Base-by-base conservation (phyloP, 352 stramenopile species). In the Lagenidium giganteum region DNA sequence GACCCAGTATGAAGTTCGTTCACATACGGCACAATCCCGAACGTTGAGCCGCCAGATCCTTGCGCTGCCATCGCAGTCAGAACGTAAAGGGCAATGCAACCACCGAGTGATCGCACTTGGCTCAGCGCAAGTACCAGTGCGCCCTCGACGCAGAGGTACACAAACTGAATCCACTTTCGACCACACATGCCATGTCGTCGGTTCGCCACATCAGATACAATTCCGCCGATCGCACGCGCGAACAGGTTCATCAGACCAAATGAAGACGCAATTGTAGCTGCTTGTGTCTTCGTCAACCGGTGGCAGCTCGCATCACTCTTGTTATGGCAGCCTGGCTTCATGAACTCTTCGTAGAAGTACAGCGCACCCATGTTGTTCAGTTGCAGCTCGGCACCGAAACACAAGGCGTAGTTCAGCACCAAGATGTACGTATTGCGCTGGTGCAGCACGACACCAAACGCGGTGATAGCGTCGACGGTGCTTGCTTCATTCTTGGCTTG, bases 221-320 rank as follows among this genome's bases (percentile, higher is more conserved):
- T 85, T 25, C 88, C 89, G 22, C 92, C 87, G n/a, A 93, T 40
- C 18, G 83, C 84, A 42, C 90, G 83, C 0, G 87, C 83, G 49
- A 97, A 96, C 26, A 97, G n/a, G n/a, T n/a, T n/a, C n/a, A n/a
- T n/a, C n/a, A n/a, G 89, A 9, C 92, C 92, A 56, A 98, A 97
- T 14, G 92, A 76, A 16, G 87, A 96, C 6, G 90, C 86, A 51
- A 97, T 79, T 1, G 82, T 84, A 8, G 83, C 87, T 21, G 91
- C 83, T 49, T 64, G 60, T 20, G 64, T 70, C 52, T 74, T 83
- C 26, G 73, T 61, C 18, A 86, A 54, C 32, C 67, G 26, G 29
- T 56, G 57, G 50, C 76, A 87, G n/a, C n/a, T n/a, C n/a, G n/a
- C n/a, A n/a, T n/a, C n/a, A n/a, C n/a, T n/a, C n/a, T n/a, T n/a